phyloP scores from a whole-genome alignment of 2,329 filamentous ascomycete genomes.

The Cryphonectria parasitica region DNA sequence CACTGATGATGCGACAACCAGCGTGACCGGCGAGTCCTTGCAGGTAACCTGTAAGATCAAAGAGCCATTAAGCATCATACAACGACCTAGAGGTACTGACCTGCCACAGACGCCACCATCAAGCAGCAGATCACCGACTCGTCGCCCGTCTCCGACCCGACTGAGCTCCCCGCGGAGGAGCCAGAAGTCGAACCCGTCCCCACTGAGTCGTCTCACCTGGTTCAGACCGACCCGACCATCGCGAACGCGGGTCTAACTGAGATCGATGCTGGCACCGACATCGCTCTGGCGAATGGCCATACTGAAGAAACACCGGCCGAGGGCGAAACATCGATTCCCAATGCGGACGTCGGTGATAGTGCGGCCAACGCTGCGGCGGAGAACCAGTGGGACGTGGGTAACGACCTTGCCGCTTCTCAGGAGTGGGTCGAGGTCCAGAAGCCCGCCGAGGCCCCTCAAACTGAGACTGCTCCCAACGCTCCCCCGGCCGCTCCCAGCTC shows the following conservation, averaged over 20 bases:
- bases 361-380: slow-evolving; percentile 66
- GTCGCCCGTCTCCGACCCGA: slow-evolving; percentile 44
- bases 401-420: slow-evolving; percentile 53
- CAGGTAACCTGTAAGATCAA: slow-evolving; percentile 71
- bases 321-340: slow-evolving; percentile 46
- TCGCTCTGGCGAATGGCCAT: slow-evolving; percentile 48
- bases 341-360: slow-evolving; percentile 55
- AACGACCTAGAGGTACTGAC: slow-evolving; percentile 31
- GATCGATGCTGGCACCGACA: slow-evolving; percentile 55
- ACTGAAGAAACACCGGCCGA: slow-evolving; percentile 40
- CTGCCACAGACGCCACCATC: slow-evolving; percentile 57
- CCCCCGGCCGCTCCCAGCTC: slow-evolving; percentile 61
- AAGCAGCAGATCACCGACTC: slow-evolving; percentile 61
- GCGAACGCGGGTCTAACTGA: slow-evolving; percentile 70
- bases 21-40: slow-evolving; percentile 66
- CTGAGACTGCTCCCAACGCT: slow-evolving; percentile 66
- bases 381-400: slow-evolving; percentile 65
- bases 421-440: slow-evolving; percentile 76
- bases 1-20: slow-evolving; percentile 66
- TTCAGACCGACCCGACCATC: slow-evolving; percentile 67
- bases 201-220: slow-evolving; percentile 35
- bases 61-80: neutral
- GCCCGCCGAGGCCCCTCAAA: slow-evolving; percentile 73
- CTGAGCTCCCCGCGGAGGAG: slow-evolving; percentile 35
- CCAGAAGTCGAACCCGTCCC: slow-evolving; percentile 39